Evolutionary conservation across 2,329 filamentous ascomycete species (phyloP).

Genomic region (Scorias spongiosa): DNA sequence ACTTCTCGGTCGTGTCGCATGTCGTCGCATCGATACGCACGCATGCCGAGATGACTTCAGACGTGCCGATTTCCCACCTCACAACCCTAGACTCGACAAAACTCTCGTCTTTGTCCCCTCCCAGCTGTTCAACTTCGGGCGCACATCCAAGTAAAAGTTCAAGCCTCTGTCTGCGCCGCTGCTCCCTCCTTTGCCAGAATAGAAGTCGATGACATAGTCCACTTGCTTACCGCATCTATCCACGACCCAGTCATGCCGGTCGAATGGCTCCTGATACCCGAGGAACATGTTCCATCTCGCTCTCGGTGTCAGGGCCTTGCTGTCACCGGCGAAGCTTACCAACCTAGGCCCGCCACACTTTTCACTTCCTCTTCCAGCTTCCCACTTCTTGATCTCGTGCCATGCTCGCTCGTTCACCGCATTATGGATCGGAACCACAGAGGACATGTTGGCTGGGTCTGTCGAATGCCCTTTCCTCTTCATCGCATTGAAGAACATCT

Average conservation of each 20-base stretch:
- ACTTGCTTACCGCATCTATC: slow-evolving; percentile 74
- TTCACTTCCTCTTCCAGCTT: slow-evolving; percentile 46
- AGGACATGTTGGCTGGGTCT: slow-evolving; percentile 62
- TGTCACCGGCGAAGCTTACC: slow-evolving; percentile 63
- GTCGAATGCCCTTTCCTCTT: slow-evolving; percentile 72
- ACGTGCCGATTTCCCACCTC: no score
- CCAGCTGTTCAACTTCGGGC: slow-evolving; percentile 48
- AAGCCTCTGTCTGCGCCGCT: slow-evolving; percentile 30
- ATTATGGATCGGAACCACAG: slow-evolving; percentile 94
- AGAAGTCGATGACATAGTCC: slow-evolving; percentile 98
- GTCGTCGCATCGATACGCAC: no score
- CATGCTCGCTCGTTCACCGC: slow-evolving; percentile 95
- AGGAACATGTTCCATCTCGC: slow-evolving; percentile 62
- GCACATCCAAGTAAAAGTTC: slow-evolving; percentile 50
- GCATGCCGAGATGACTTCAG: no score
- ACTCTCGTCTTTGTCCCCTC: slow-evolving; percentile 45
- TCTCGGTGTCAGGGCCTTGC: slow-evolving; percentile 54
- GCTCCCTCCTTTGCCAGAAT: slow-evolving; percentile 48
- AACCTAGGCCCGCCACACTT: slow-evolving; percentile 67
- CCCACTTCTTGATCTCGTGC: slow-evolving; percentile 84
- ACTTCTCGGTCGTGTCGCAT: no score
- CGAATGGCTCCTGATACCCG: slow-evolving; percentile 85
- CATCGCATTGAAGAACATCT: slow-evolving; percentile 97
- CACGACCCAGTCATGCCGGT: slow-evolving; percentile 93
- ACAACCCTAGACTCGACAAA: no score